Conservation (phyloP, 2,329 filamentous ascomycete genomes). For the Aspergillus sp. region DNA sequence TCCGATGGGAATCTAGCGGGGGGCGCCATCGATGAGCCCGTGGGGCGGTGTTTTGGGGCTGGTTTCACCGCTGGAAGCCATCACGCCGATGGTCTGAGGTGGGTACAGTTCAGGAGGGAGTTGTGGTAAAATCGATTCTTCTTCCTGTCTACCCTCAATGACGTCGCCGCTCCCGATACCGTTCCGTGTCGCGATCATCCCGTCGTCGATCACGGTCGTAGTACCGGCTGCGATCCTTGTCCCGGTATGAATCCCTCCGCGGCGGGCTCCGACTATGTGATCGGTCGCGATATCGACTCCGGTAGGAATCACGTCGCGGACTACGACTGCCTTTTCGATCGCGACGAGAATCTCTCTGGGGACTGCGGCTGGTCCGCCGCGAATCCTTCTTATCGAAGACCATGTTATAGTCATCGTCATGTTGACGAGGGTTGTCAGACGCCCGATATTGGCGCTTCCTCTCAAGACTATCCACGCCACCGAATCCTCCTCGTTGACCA, state of each 20-base stretch:
- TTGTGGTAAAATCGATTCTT: background rate
- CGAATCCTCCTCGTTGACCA: constrained; percentile 73
- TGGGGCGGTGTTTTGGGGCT: constrained; percentile 8
- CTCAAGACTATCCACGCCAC: constrained; percentile 82
- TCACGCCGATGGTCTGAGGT: background rate
- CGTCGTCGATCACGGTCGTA: constrained; percentile 32
- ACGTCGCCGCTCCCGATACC: constrained; percentile 26
- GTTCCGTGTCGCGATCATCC: constrained; percentile 26
- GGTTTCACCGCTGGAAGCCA: constrained; percentile 16
- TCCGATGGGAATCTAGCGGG: constrained; percentile 3
- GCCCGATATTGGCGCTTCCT: constrained; percentile 85
- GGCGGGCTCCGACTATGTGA: constrained; percentile 29
- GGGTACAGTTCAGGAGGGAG: background rate
- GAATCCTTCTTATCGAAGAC: constrained; percentile 62
- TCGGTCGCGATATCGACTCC: constrained; percentile 38
- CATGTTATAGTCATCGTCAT: constrained; percentile 67
- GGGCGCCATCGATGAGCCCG: constrained; percentile 9
- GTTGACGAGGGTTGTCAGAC: constrained; percentile 50
- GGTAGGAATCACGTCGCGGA: constrained; percentile 22
- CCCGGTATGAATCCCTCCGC: constrained; percentile 26
- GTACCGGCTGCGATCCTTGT: constrained; percentile 36
- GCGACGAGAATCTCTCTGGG: constrained; percentile 33
- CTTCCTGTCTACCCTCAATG: constrained; percentile 4
- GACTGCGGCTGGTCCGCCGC: constrained; percentile 43
- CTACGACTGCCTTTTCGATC: constrained; percentile 32